Evolutionary conservation across 2,329 filamentous ascomycete genomes (phyloP), one percentile per base, ranked within the genome.

Genomic region (Botrytis squamosa): DNA sequence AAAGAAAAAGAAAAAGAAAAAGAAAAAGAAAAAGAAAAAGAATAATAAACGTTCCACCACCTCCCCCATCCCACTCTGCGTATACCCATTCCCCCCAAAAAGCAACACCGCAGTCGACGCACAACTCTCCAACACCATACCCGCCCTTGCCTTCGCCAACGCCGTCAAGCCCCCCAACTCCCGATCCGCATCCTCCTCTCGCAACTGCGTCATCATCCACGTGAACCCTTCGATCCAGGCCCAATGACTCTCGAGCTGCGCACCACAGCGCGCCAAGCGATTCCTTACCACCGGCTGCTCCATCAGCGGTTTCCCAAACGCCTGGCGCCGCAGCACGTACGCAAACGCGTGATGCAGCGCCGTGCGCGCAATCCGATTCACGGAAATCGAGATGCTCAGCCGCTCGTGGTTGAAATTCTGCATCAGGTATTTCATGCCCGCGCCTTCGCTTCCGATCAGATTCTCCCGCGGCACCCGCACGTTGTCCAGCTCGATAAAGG

Each of bases 1-100:
- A 2, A 29, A 2, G 29, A 29, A 29, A 2, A 29, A 29, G 2
- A 29, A 25, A 25, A n/a, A 3, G 3, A 16, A n/a, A n/a, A 52
- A 40, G 14, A 71, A 38, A 38, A 67, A 88, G 29, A 7, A 3
- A 25, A n/a, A 3, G 3, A 16, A n/a, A n/a, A 52, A 40, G 14
- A 71, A 38, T 46, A 67, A 88, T 88, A 85, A 84, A 88, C 90
- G 88, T 81, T 94, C 91, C 46, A 89, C 86, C 75, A 93, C 83
- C 81, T 93, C 91, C 33, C 92, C 92, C 81, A 91, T 89, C 0
- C 92, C 92, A 20, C 86, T 87, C 75, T 86, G 87, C 0, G 92
- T 93, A 77, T 89, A 93, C 0, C 92, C 92, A 79, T 91, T 92
- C 3, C 92, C 92, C 5, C 92, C 92, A 80, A 94, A 93, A 38